These are phyloP conservation scores for Oryza officinalis DNA, from an alignment of 176 grass and related monocot genomes.

Conservation along the genomic window DNA sequence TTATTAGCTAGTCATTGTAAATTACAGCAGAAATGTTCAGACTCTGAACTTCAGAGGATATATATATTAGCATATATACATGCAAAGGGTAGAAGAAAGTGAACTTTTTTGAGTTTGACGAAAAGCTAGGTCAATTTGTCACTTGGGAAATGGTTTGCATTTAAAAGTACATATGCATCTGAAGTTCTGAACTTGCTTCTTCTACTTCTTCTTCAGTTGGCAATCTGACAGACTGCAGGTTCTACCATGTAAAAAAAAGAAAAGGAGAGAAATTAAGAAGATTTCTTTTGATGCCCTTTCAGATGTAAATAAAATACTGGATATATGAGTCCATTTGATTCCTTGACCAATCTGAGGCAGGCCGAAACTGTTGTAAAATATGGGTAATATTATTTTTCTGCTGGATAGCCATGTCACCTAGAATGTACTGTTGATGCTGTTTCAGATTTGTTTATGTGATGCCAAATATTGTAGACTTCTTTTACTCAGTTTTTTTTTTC, in stretches of 20 bases:
- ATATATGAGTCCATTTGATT: slow-evolving; percentile 27
- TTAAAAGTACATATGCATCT: not conserved
- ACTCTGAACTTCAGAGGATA: not conserved
- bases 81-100: not conserved
- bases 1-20: not conserved
- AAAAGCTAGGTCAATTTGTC: not conserved
- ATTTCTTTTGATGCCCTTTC: slow-evolving; percentile 31
- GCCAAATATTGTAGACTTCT: not conserved
- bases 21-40: not conserved
- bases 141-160: slow-evolving; percentile 17
- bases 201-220: slow-evolving; percentile 4
- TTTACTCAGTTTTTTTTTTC: not conserved
- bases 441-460: slow-evolving; percentile 11
- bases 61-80: not conserved
- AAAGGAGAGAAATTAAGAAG: slow-evolving; percentile 6
- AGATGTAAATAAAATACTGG: slow-evolving; percentile 44
- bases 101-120: not conserved
- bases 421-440: slow-evolving; percentile 28
- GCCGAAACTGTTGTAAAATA: slow-evolving; percentile 10
- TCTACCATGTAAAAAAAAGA: slow-evolving; percentile 2
- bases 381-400: slow-evolving; percentile 22
- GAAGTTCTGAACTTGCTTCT: slow-evolving; percentile 32
- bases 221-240: slow-evolving; percentile 32
- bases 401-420: slow-evolving; percentile 14
- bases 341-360: slow-evolving; percentile 34